A percentile compares a stretch with the other conserved stretches of the same genome.
Evolutionary conservation across 352 stramenopile genomes (phyloP).

Genomic region (Albugo candida): DNA sequence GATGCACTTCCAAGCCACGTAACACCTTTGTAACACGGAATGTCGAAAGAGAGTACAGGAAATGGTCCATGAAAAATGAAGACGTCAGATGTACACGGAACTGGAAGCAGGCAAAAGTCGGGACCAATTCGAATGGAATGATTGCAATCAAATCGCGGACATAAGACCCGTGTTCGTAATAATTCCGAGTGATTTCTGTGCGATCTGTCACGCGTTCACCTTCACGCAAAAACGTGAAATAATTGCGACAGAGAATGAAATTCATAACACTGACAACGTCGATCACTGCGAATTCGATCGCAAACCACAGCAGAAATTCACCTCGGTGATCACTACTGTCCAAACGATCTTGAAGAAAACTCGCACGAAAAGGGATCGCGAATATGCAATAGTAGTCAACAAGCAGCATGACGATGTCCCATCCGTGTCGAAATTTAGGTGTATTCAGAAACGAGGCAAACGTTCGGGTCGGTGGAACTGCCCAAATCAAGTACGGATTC

Average conservation of each 20-base stretch:
- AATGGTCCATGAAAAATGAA: conserved; percentile 9
- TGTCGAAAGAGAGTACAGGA: conserved; percentile 30
- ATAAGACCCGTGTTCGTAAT: conserved; percentile 15
- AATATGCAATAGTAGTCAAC: conserved; percentile 37
- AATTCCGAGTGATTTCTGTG: conserved; percentile 13
- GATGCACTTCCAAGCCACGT: conserved; percentile 23
- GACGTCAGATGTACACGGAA: conserved; percentile 3
- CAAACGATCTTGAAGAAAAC: conserved; percentile 30
- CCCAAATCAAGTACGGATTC: no score
- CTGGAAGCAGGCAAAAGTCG: conserved; percentile 13
- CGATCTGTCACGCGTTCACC: conserved; percentile 21
- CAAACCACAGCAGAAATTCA: conserved; percentile 19
- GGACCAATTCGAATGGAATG: conserved; percentile 13
- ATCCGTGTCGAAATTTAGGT: conserved; percentile 24
- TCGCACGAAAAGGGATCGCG: conserved; percentile 30
- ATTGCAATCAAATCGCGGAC: conserved; percentile 13
- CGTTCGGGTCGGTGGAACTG: no score
- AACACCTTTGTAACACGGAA: conserved; percentile 29
- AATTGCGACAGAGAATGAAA: conserved; percentile 30
- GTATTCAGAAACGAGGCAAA: conserved; percentile 7
- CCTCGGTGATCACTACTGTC: conserved; percentile 11
- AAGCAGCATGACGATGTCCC: conserved; percentile 27
- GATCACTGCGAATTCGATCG: conserved; percentile 25
- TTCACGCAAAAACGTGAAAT: conserved; percentile 29
- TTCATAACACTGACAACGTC: conserved; percentile 29